Evolutionary conservation across 2,329 filamentous ascomycete species (phyloP).

Genomic region (Trichoderma hamatum): DNA sequence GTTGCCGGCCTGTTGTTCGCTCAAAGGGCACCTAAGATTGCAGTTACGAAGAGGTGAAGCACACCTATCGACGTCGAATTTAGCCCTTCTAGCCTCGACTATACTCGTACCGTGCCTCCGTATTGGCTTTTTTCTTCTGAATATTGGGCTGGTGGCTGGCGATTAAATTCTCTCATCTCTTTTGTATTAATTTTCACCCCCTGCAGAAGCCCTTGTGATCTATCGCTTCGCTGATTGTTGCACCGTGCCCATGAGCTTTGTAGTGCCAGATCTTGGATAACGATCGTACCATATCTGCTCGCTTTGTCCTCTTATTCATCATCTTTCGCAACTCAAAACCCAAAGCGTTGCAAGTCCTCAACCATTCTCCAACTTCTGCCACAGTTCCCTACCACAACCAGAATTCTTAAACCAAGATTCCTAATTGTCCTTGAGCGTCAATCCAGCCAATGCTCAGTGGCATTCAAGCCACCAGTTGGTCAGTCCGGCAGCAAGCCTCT

Average conservation of each 20-base stretch:
- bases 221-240: background rate
- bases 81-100: background rate
- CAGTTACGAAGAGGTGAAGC: background rate
- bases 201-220: background rate
- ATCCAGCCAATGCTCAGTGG: background rate
- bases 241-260: background rate
- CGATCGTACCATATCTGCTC: constrained; percentile 2
- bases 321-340: constrained; percentile 23
- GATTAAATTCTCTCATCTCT: background rate
- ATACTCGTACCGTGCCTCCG: background rate
- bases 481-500: background rate
- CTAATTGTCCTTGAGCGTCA: background rate
- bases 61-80: background rate
- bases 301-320: background rate
- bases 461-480: background rate
- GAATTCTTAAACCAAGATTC: background rate
- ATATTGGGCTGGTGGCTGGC: background rate
- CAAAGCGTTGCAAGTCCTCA: constrained; percentile 15
- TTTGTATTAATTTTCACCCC: background rate
- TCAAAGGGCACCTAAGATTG: background rate
- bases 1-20: background rate
- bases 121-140: background rate
- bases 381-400: background rate
- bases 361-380: background rate
- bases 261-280: background rate